Percentiles rank a stretch among this genome's conserved stretches.
Conservation (phyloP, 2,329 filamentous ascomycete species). For the Pyricularia grisea region DNA sequence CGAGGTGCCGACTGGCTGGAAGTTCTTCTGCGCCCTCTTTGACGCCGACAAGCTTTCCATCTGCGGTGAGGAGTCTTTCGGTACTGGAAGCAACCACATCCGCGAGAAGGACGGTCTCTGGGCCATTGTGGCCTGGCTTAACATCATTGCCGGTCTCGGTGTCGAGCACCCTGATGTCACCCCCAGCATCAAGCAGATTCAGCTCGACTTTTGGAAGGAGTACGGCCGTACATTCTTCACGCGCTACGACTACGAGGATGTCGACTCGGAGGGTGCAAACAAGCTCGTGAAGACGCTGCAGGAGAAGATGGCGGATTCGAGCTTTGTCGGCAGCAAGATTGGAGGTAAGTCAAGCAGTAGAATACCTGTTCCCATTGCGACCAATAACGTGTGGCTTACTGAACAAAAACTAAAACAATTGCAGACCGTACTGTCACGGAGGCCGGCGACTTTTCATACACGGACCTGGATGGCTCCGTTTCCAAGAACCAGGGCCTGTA, state of each 20-base stretch:
- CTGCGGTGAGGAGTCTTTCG: constrained; percentile 96
- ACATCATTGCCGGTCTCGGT: constrained; percentile 93
- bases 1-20: constrained; percentile 98
- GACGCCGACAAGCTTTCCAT: constrained; percentile 95
- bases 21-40: constrained; percentile 96
- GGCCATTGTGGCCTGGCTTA: constrained; percentile 96
- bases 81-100: constrained; percentile 96
- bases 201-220: constrained; percentile 91
- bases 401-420: not conserved
- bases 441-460: constrained; percentile 96
- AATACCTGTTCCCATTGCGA: not conserved
- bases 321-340: constrained; percentile 76
- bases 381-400: constrained; percentile 3
- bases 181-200: constrained; percentile 81
- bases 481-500: constrained; percentile 94
- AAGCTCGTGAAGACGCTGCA: constrained; percentile 79
- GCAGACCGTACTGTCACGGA: constrained; percentile 70
- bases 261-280: constrained; percentile 82
- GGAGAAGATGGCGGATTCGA: constrained; percentile 62
- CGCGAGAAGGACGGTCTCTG: constrained; percentile 98
- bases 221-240: constrained; percentile 99
- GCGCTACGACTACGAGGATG: constrained; percentile 95
- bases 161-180: constrained; percentile 69
- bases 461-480: constrained; percentile 93
- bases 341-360: constrained; percentile 38